phyloP scores from a whole-genome alignment of 2,329 filamentous ascomycete genomes.

The Sclerotinia borealis region DNA sequence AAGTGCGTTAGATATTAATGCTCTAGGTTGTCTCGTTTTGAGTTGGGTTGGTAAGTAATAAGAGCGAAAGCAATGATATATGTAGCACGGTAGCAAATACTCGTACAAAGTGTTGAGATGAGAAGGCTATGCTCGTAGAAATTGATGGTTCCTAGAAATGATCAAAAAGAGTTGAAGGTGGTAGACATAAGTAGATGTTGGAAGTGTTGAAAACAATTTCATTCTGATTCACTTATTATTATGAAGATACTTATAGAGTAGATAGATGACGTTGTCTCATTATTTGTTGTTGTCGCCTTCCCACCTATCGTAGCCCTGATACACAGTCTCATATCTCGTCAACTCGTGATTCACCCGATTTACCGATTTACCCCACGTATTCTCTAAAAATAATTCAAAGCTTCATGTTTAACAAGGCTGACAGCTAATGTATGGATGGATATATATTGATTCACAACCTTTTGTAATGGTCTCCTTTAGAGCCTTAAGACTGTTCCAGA shows the following conservation, averaged over 20 bases:
- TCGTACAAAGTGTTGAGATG: neutral
- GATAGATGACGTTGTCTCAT: conserved; percentile 24
- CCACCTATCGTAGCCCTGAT: conserved; percentile 8
- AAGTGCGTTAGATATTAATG: neutral
- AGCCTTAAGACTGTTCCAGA: conserved; percentile 25
- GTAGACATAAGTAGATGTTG: neutral
- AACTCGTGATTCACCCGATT: neutral
- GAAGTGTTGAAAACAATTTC: neutral
- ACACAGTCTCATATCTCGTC: neutral
- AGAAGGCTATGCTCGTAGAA: neutral
- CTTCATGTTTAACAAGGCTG: neutral
- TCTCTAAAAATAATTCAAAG: neutral
- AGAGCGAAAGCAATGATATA: neutral
- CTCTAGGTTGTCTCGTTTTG: neutral
- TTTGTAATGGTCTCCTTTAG: conserved; percentile 30
- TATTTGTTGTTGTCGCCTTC: conserved; percentile 14
- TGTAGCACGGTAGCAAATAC: neutral
- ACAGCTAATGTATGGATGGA: neutral
- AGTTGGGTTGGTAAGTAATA: neutral
- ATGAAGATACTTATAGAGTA: neutral
- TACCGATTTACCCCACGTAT: neutral
- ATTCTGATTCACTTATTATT: neutral
- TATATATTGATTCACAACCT: conserved; percentile 6
- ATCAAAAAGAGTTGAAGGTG: neutral
- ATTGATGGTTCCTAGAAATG: neutral